Base-by-base conservation (phyloP, 2,329 filamentous ascomycete genomes). In the Penicillium oxalicum region DNA sequence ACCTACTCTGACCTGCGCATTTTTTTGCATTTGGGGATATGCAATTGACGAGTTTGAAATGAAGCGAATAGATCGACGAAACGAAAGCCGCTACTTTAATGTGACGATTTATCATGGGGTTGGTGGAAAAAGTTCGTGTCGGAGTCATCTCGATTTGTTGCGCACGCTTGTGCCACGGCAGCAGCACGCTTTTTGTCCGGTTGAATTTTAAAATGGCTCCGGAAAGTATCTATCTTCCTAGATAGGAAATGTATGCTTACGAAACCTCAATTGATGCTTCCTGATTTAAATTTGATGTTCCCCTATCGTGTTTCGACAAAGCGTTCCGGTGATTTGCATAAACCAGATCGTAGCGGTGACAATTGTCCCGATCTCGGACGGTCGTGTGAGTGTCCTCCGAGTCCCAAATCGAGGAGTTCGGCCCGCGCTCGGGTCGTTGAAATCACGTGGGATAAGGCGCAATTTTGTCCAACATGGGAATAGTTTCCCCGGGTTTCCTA, bases 381-480 rank as follows among this genome's bases (percentile, higher is more conserved):
- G 18, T 18, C 18, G 18, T 18, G 18, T 18, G 18, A 18, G 18
- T 18, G 18, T 18, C 18, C 18, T 18, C 18, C 18, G 18, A 18
- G 18, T 18, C 18, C 18, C 18, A 32, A 11, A 32, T 32, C 29
- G 29, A 32, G 7, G 7, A 32, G 7, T 4, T 32, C 29, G 29
- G 29, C 8, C 29, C 11, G 5, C 7, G 8, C 29, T 11, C 29
- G 29, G 29, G 29, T 11, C 8, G 27, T 41, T 28, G 18, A 27
- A 43, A n/a, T 56, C 56, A 58, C 57, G 57, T 60, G 55, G 4
- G 1, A 3, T 8, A 11, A 4, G 9, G 53, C 52, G 52, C 49
- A 48, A 58, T 27, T 50, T 49, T 51, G 32, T 27, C 63, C 56
- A n/a, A 28, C 55, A 57, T 4, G 2, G 57, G 63, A 8, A 50